Evolutionary conservation across 1,139 yeast genomes (phyloP).

Genomic region (Geotrichum phurueaensis): DNA sequence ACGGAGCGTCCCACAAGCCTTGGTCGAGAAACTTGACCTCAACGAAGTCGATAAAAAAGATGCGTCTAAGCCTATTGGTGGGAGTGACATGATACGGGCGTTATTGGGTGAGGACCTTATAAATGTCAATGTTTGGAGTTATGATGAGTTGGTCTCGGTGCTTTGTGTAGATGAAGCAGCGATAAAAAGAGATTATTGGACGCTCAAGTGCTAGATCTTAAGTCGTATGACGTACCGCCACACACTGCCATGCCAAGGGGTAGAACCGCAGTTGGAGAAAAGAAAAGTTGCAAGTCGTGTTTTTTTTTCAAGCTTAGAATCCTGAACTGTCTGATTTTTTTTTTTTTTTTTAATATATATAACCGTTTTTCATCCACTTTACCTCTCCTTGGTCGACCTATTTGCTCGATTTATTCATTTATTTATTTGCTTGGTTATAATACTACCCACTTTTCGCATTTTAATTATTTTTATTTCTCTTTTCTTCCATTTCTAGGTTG

Average conservation of each 20-base stretch:
- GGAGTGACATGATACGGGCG: slow-evolving; percentile 20
- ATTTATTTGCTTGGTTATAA: neutral
- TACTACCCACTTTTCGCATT: neutral
- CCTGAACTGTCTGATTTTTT: neutral
- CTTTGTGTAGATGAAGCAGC: slow-evolving; percentile 25
- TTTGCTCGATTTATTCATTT: neutral
- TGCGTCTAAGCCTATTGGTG: slow-evolving; percentile 13
- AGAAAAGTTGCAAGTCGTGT: neutral
- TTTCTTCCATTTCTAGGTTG: neutral
- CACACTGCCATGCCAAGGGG: neutral
- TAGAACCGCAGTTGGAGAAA: neutral
- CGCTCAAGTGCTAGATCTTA: slow-evolving; percentile 15
- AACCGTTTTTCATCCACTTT: neutral
- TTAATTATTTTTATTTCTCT: neutral
- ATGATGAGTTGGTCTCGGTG: slow-evolving; percentile 23
- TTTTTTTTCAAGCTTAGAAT: neutral
- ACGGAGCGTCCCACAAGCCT: neutral
- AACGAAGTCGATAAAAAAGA: slow-evolving; percentile 16
- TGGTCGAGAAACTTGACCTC: neutral
- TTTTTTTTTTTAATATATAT: neutral
- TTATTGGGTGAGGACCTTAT: slow-evolving; percentile 17
- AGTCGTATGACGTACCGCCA: neutral
- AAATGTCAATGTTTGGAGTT: slow-evolving; percentile 26
- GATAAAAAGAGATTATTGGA: slow-evolving; percentile 27
- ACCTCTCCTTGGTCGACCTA: too few relatives aligned